phyloP scores from a whole-genome alignment of 2,329 filamentous ascomycete species.

The Penicillium nordicum region DNA sequence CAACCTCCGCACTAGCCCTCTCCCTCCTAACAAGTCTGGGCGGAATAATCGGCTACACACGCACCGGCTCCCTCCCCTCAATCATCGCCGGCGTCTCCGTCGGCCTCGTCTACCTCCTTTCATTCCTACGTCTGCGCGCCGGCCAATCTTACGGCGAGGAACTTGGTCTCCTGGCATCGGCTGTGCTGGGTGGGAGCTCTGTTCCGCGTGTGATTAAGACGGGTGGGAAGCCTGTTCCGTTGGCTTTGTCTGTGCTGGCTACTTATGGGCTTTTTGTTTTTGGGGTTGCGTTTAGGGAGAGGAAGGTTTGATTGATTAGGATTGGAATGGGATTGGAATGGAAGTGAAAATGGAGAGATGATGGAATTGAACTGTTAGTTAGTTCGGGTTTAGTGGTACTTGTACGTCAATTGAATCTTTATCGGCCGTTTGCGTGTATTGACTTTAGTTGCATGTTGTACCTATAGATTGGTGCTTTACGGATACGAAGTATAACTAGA shows the following conservation, averaged over 20 bases:
- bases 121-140: constrained; percentile 75
- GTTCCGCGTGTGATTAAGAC: constrained; percentile 82
- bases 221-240: constrained; percentile 73
- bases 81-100: constrained; percentile 81
- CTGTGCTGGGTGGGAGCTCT: constrained; percentile 78
- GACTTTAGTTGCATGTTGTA: background rate
- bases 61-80: constrained; percentile 81
- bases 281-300: constrained; percentile 60
- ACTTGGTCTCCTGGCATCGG: constrained; percentile 79
- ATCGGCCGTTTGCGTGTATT: background rate
- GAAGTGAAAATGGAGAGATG: background rate
- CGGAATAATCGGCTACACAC: constrained; percentile 80
- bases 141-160: constrained; percentile 79
- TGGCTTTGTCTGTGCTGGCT: constrained; percentile 73
- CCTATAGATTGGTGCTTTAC: background rate
- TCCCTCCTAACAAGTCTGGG: constrained; percentile 80
- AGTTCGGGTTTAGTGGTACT: background rate
- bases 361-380: background rate
- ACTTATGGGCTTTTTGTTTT: constrained; percentile 76
- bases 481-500: background rate
- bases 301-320: constrained; percentile 18
- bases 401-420: background rate
- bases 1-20: constrained; percentile 70
- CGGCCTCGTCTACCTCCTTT: constrained; percentile 72
- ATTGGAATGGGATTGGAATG: background rate